phyloP scores from a whole-genome alignment of 345 rosid genomes.

The Conringia planisiliqua region DNA sequence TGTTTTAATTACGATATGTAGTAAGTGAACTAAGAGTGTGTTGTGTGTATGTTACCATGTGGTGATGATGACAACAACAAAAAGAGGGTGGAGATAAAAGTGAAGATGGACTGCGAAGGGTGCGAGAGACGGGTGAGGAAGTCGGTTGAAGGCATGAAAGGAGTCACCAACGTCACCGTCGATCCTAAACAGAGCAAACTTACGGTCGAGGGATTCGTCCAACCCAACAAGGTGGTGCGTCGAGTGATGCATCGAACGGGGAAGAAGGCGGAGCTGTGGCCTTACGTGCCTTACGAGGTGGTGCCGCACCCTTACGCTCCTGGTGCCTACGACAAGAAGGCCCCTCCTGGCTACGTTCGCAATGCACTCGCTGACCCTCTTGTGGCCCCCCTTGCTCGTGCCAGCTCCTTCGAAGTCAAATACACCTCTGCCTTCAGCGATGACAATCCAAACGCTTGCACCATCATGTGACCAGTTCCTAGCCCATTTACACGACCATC shows the following conservation, averaged over 20 bases:
- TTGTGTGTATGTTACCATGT: not conserved
- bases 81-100: constrained; percentile 52
- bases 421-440: constrained; percentile 48
- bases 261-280: constrained; percentile 41
- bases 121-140: constrained; percentile 69
- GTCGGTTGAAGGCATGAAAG: constrained; percentile 63
- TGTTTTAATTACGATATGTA: not conserved
- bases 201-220: constrained; percentile 63
- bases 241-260: constrained; percentile 37
- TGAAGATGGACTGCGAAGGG: constrained; percentile 71
- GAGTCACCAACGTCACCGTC: constrained; percentile 52
- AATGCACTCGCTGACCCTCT: constrained; percentile 44
- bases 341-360: constrained; percentile 38
- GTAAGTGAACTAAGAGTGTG: not conserved
- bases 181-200: constrained; percentile 61
- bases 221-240: constrained; percentile 43
- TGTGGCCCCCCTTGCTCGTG: constrained; percentile 54
- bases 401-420: constrained; percentile 59
- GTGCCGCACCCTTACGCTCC: constrained; percentile 40
- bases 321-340: constrained; percentile 37
- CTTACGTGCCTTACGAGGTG: constrained; percentile 36
- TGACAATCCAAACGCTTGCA: constrained; percentile 55
- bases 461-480: constrained; percentile 43
- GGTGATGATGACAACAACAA: constrained; percentile 8
- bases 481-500: not conserved